Evolutionary conservation across 495 filamentous ascomycete genomes (phyloP), one percentile per base, ranked within the genome.

Genomic region (Daldinia vernicosa): DNA sequence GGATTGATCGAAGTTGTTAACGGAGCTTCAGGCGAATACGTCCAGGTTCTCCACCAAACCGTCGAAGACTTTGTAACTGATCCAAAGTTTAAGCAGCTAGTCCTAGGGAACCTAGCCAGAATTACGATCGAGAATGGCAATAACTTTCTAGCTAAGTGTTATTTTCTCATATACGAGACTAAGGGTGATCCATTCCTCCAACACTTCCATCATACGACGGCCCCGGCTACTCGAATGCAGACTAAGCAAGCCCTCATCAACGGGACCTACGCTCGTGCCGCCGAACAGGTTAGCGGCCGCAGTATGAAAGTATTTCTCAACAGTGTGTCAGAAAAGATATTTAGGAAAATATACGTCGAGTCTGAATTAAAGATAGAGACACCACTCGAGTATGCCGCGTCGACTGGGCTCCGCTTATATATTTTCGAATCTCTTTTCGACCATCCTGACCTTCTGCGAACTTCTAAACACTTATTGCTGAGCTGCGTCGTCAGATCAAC

Each of bases 1-100:
- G 68, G 68, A 11, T 30, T 70, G 14, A 30, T 70, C 12, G 68
- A 70, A 51, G 51, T 66, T n/a, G n/a, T 60, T 12, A 6, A 47
- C 9, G 32, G 27, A n/a, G 1, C 3, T 9, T 1, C 5, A 15
- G 17, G 22, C 11, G 2, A 9, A 30, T 61, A 58, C 14, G 24
- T 66, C 39, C 70, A 73, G 17, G 66, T 70, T 51, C 50, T 73
- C 3, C 70, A 73, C 43, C 70, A 73, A 39, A 73, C 70, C 3
- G 66, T 73, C 4, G 60, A 66, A 22, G 70, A 69, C 6, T 73
- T 73, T 19, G 60, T 69, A 22, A 61, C 32, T 19, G 40, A 66
- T 9, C 61, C 60, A 7, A 61, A 53, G 2, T 73, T 73, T 53
- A 73, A 69, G 19, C 45, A 40, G 19, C 6, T 51, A 27, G 60